A percentile compares a stretch with the other conserved stretches of the same genome.
Evolutionary conservation across 1,139 yeast genomes (phyloP).

Genomic region (Suhomyces anneliseae): DNA sequence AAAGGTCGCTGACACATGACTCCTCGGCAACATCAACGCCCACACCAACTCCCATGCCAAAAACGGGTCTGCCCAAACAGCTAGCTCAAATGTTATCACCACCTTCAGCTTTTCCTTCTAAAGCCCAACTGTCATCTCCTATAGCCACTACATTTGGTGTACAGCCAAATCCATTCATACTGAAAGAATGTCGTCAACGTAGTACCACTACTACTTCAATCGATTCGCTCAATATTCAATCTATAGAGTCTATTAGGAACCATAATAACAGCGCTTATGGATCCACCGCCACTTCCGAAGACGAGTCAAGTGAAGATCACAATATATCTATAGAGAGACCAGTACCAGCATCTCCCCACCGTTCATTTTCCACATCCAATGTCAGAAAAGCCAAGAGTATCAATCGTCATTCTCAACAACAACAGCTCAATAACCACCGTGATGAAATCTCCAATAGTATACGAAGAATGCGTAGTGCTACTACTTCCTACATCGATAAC

Average conservation of each 20-base stretch:
- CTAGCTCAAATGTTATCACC: neutral
- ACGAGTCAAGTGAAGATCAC: conserved; percentile 6
- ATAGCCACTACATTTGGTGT: neutral
- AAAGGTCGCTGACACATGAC: neutral
- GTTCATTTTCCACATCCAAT: conserved; percentile 3
- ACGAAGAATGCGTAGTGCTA: conserved; percentile 14
- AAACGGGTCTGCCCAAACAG: neutral
- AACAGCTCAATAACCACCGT: conserved; percentile 2
- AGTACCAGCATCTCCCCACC: conserved; percentile 1
- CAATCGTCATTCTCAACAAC: conserved; percentile 4
- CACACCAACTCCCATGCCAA: neutral
- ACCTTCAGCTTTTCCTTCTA: neutral
- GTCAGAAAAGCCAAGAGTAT: conserved; percentile 5
- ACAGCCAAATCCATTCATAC: neutral
- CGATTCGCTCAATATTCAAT: conserved; percentile 21
- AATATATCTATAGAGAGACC: neutral
- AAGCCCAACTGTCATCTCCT: neutral
- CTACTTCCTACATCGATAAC: conserved; percentile 8
- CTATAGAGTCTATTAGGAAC: conserved; percentile 15
- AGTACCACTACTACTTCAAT: conserved; percentile 23
- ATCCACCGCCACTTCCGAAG: conserved; percentile 4
- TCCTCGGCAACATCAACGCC: neutral
- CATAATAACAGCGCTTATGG: conserved; percentile 1
- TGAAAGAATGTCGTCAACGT: conserved; percentile 7
- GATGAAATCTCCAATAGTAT: conserved; percentile 4